These are phyloP conservation scores for Arxiozyma heterogenica DNA, from an alignment of 1,139 yeast species.

Conservation along the genomic window DNA sequence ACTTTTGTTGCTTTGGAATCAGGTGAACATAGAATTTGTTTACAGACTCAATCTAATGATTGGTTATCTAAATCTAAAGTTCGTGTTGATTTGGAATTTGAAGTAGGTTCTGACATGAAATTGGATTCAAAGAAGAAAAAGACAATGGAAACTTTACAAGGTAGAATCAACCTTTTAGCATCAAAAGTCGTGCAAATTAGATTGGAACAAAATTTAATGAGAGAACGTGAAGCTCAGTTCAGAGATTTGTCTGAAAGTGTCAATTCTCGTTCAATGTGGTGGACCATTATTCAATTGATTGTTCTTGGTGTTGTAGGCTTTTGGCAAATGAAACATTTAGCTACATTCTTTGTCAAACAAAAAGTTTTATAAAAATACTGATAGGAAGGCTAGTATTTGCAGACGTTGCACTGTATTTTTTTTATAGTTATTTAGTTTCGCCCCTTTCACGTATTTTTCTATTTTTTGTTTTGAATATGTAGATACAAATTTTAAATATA, in stretches of 20 bases:
- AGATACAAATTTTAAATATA: too few species aligned
- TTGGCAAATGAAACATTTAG: constrained; percentile 59
- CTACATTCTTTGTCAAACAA: constrained; percentile 57
- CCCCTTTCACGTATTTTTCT: too few species aligned
- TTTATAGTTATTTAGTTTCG: too few species aligned
- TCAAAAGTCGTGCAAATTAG: constrained; percentile 48
- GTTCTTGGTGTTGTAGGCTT: constrained; percentile 51
- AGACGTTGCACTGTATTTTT: too few species aligned
- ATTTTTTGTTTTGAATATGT: too few species aligned
- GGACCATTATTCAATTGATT: constrained; percentile 55
- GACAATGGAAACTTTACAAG: constrained; percentile 42
- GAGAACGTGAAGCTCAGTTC: constrained; percentile 62
- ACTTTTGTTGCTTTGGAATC: constrained; percentile 60
- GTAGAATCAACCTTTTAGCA: constrained; percentile 44
- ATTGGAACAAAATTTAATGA: constrained; percentile 56
- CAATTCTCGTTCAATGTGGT: constrained; percentile 53
- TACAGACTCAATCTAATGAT: constrained; percentile 54
- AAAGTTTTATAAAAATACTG: constrained; percentile 40
- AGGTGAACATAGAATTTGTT: constrained; percentile 67
- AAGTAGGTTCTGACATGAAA: constrained; percentile 43
- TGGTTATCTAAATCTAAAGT: constrained; percentile 46
- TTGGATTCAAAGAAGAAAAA: constrained; percentile 46
- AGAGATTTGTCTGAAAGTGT: constrained; percentile 61
- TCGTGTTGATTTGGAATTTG: constrained; percentile 39
- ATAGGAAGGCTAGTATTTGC: neutral